Conservation (phyloP, 345 rosid species). For the Abelmoschus esculentus region DNA sequence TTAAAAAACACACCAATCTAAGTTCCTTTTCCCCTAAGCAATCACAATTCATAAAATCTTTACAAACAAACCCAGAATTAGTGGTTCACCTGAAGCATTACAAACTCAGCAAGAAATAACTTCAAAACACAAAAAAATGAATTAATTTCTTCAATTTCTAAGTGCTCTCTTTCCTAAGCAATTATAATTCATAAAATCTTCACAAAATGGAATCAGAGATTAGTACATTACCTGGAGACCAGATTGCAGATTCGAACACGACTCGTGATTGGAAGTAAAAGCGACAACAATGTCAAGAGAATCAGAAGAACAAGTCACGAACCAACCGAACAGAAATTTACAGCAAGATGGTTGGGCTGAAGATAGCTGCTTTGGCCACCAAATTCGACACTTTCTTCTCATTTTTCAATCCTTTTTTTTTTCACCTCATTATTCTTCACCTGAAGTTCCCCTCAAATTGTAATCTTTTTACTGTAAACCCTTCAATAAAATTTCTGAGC, state of each 20-base stretch:
- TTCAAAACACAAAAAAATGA: not conserved
- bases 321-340: slow-evolving; percentile 70
- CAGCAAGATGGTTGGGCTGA: slow-evolving; percentile 22
- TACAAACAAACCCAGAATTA: not conserved
- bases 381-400: slow-evolving; percentile 45
- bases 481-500: not conserved
- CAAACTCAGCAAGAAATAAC: not conserved
- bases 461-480: not conserved
- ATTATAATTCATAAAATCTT: not conserved
- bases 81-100: slow-evolving; percentile 35
- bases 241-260: slow-evolving; percentile 25
- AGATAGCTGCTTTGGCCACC: slow-evolving; percentile 40
- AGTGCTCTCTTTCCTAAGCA: not conserved
- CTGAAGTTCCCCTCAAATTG: not conserved
- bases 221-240: slow-evolving; percentile 40
- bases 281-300: slow-evolving; percentile 72
- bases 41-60: not conserved
- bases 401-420: slow-evolving; percentile 8
- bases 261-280: slow-evolving; percentile 29
- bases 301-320: slow-evolving; percentile 40
- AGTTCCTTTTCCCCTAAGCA: not conserved
- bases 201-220: not conserved
- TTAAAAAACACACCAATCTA: not conserved
- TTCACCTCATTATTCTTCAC: not conserved
- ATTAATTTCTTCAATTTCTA: not conserved